Base-by-base conservation (phyloP, 2,329 filamentous ascomycete species). In the Ophiostoma sp. region DNA sequence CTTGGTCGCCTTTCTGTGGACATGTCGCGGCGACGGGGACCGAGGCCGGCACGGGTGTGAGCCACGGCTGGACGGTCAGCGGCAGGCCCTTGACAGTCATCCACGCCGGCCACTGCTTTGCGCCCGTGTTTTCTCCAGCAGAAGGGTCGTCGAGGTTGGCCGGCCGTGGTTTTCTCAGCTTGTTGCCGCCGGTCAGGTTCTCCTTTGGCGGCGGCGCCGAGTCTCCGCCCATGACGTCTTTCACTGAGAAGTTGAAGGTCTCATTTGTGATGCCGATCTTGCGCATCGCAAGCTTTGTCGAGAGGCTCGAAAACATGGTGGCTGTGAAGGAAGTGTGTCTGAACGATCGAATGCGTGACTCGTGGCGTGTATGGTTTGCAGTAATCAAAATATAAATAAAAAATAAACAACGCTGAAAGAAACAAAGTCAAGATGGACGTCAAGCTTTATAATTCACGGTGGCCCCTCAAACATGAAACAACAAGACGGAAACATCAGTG, bases 221-320 rank as follows among this genome's bases (percentile, higher is more conserved):
- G 52, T 57, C 52, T 15, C 73, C 71, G 68, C 76, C 76, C 70
- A 77, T 71, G 72, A 79, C 72, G 76, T 75, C 74, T 48, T 76
- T 73, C 39, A 81, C 78, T 68, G 77, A 75, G 72, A 82, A 79
- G 76, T 83, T 79, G 70, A 87, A 78, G 66, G 81, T 77, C 73
- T 87, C 79, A 77, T 80, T 83, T 54, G 83, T 81, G 69, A 88
- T 77, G 75, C 86, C 86, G 68, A 82, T 82, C 76, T 86, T 87
- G 73, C 81, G 85, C 74, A 88, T 80, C 72, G 85, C 86, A 73
- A 87, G 78, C 77, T 88, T 88, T 65, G 85, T 85, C 20, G 83
- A 82, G 70, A 88, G 78, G 73, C 80, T 83, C 74, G 83, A 82
- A 76, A 88, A 82, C 86, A 87, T 88, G 69, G 75, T 78, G 76